Conservation (phyloP, 2,329 filamentous ascomycete genomes). For the Basipetospora chlamydospora region DNA sequence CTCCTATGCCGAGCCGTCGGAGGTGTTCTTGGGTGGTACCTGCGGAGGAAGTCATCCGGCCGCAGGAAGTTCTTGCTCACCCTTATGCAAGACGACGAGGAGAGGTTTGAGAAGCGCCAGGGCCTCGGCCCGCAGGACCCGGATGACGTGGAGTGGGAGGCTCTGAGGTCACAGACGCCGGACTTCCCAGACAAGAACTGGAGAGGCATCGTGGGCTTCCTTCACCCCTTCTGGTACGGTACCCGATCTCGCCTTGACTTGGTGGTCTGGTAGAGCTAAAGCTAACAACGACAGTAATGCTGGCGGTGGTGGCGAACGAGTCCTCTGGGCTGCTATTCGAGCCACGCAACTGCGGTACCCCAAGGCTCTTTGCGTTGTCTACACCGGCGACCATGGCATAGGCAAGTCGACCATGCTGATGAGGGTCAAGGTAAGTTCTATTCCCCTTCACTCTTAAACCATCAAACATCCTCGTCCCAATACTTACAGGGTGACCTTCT, state of each 20-base stretch:
- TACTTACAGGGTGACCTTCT: not conserved
- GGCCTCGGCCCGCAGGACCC: conserved; percentile 15
- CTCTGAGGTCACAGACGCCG: conserved; percentile 32
- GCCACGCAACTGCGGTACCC: conserved; percentile 85
- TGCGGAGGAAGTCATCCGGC: conserved; percentile 49
- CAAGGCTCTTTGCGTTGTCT: conserved; percentile 77
- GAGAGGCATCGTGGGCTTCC: conserved; percentile 84
- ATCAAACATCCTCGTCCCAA: conserved; percentile 2
- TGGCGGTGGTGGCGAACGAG: conserved; percentile 86
- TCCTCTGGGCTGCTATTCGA: conserved; percentile 88
- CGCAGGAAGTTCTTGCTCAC: conserved; percentile 43
- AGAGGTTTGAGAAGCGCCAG: conserved; percentile 9
- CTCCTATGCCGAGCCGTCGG: conserved; percentile 25
- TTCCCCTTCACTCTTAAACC: not conserved
- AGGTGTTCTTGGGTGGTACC: conserved; percentile 39
- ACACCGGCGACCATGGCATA: conserved; percentile 87
- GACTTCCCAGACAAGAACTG: conserved; percentile 39
- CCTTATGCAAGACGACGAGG: conserved; percentile 31
- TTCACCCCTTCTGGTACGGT: conserved; percentile 86
- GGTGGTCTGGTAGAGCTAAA: no score
- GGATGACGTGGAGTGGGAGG: conserved; percentile 54
- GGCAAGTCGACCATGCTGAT: conserved; percentile 66
- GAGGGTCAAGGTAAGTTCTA: conserved; percentile 49
- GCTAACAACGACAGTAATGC: conserved; percentile 70
- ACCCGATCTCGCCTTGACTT: no score